These are phyloP conservation scores for Cymbopogon citratus DNA, from an alignment of 176 grass and related monocot species.

Conservation along the genomic window DNA sequence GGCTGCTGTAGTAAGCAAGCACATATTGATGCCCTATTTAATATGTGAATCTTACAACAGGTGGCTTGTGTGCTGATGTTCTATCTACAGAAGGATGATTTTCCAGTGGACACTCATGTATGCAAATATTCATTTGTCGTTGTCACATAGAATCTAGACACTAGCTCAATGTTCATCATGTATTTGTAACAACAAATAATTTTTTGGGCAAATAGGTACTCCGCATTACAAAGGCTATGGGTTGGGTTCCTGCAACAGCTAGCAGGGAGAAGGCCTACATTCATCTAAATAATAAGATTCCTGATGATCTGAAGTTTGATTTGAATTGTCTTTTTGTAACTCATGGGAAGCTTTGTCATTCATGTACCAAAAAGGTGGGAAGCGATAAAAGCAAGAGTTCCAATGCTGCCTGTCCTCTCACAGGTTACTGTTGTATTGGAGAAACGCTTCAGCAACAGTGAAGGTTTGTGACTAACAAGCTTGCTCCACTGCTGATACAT, in stretches of 20 bases:
- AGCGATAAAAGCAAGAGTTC: conserved; percentile 23
- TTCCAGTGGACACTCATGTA: conserved; percentile 93
- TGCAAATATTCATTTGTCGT: conserved; percentile 5
- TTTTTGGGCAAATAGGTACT: conserved; percentile 48
- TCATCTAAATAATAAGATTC: conserved; percentile 77
- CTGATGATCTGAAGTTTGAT: conserved; percentile 82
- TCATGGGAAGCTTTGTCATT: conserved; percentile 80
- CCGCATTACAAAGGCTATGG: conserved; percentile 72
- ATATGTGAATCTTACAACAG: conserved; percentile 34
- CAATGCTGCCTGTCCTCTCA: conserved; percentile 40
- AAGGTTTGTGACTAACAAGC: conserved; percentile 18
- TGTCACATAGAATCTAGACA: not conserved
- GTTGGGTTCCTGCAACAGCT: conserved; percentile 62
- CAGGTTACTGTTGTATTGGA: conserved; percentile 32
- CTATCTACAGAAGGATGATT: conserved; percentile 86
- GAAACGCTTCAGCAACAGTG: conserved; percentile 24
- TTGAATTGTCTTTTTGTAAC: conserved; percentile 93
- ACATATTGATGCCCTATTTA: conserved; percentile 1
- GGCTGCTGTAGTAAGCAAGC: conserved; percentile 5
- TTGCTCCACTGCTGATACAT: conserved; percentile 1
- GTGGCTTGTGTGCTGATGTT: conserved; percentile 90
- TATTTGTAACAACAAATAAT: conserved; percentile 15
- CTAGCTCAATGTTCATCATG: not conserved
- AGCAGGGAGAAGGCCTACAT: conserved; percentile 73
- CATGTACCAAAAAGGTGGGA: conserved; percentile 48